Evolutionary conservation across 805 yeast species (phyloP), one percentile per base, ranked within the genome.

Genomic region (Metschnikowia bowlesiae): DNA sequence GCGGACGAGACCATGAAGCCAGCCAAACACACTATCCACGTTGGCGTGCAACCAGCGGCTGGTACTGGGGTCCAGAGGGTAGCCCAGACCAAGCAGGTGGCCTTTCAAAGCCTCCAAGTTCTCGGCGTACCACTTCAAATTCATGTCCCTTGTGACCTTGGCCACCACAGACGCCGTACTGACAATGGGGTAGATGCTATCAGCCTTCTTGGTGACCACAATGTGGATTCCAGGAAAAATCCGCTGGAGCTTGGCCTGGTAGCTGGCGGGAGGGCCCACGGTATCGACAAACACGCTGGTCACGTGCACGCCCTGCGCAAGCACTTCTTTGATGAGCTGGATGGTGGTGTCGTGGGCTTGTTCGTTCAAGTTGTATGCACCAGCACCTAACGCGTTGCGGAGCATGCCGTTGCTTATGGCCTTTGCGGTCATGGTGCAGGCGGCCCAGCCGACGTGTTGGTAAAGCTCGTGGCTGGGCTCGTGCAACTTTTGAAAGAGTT

Each of bases 341-440:
- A 91, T 91, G 0, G 99, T 94, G 0, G 96, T 84, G 60, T 90
- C 96, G 62, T 94, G 98, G 0, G 99, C 99, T 67, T 94, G 99
- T 58, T 87, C 96, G 64, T 95, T 94, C 64, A 94, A 73, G 62
- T 92, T 92, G 62, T 82, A 82, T 9, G 79, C 73, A 0, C 82
- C 81, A n/a, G 66, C 66, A 0, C 75, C 75, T 26, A 65, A 59
- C 64, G 74, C 64, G 4, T 81, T 73, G 38, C 84, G 76, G 36
- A 90, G 76, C 99, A 94, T 94, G 5, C 96, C 96, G 8, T 84
- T 75, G 6, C 90, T 82, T 6, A 94, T 92, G 62, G 92, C 98
- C 39, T 81, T 71, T 0, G 99, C 91, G 0, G 96, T 85, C 78
- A 94, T 80, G 1, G 85, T 80, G 0, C 91, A 81, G 1, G 96